Conservation (phyloP, 1,284 basidiomycete genomes). For the Gomphus bonarii region DNA sequence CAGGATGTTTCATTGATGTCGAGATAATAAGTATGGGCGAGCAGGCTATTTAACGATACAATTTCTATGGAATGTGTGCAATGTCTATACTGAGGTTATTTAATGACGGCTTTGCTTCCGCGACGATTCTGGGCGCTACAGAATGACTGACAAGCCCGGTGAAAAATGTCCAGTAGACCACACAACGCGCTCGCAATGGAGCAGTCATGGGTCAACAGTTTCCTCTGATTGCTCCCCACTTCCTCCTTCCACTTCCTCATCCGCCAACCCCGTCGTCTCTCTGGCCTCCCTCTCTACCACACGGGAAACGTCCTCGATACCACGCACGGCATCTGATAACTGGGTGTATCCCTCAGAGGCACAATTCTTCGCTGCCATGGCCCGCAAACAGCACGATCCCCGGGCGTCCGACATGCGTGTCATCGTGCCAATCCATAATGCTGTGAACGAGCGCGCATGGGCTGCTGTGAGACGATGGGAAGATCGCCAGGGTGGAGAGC, state of each 20-base stretch:
- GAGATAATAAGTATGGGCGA: too few relatives aligned
- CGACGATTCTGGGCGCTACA: not conserved
- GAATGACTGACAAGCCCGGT: constrained; percentile 1
- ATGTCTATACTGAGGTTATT: too few relatives aligned
- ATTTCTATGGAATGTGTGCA: too few relatives aligned
- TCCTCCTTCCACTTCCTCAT: constrained; percentile 15
- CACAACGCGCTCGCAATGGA: constrained; percentile 38
- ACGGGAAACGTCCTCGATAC: constrained; percentile 85
- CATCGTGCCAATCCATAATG: constrained; percentile 98
- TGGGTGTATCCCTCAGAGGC: constrained; percentile 99
- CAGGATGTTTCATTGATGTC: too few relatives aligned
- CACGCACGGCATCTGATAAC: constrained; percentile 55
- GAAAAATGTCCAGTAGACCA: constrained; percentile 34
- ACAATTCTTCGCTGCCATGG: constrained; percentile 95
- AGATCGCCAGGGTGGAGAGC: constrained; percentile 61
- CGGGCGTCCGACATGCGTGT: constrained; percentile 83
- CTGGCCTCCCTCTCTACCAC: constrained; percentile 41
- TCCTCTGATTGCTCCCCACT: constrained; percentile 22
- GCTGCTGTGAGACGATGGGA: constrained; percentile 88
- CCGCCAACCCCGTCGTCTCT: constrained; percentile 14
- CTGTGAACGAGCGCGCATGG: constrained; percentile 98
- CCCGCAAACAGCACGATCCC: constrained; percentile 84
- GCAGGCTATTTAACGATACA: too few relatives aligned
- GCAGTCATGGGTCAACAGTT: constrained; percentile 29
- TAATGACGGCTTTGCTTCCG: not conserved